Evolutionary conservation across 2,329 filamentous ascomycete species (phyloP).

Genomic region (Cadophora luteo-olivacea): DNA sequence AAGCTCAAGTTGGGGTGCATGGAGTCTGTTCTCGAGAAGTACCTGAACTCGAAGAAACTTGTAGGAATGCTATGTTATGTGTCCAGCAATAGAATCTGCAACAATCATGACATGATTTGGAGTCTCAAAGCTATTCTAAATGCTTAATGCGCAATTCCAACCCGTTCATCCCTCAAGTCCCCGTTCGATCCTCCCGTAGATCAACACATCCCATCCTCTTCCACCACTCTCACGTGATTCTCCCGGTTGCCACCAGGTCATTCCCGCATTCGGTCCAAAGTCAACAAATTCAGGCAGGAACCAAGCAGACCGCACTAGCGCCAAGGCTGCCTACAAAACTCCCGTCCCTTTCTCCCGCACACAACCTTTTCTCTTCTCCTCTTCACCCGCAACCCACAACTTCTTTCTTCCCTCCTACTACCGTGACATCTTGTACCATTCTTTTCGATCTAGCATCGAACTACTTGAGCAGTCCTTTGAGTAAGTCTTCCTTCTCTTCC

Average conservation of each 20-base stretch:
- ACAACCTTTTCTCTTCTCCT: constrained; percentile 1
- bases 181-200: too few relatives aligned
- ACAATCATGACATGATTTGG: neutral
- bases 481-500: neutral
- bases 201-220: too few relatives aligned
- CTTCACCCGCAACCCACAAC: constrained; percentile 7
- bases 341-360: neutral
- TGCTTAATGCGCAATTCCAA: neutral
- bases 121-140: neutral
- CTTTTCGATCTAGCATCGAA: neutral
- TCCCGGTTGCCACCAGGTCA: neutral
- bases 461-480: neutral
- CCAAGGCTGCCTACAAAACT: constrained; percentile 6
- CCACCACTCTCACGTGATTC: neutral
- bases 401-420: neutral
- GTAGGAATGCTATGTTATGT: too few relatives aligned
- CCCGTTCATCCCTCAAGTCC: neutral
- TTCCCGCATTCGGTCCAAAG: neutral
- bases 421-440: neutral
- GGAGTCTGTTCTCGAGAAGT: too few relatives aligned
- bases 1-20: too few relatives aligned
- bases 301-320: neutral
- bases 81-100: too few relatives aligned
- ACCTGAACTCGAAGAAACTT: too few relatives aligned
- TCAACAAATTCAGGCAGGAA: constrained; percentile 8